A percentile compares a stretch with the other conserved stretches of the same genome.
Evolutionary conservation across 1,284 basidiomycete genomes (phyloP).

Genomic region (Sporisorium reilianum): DNA sequence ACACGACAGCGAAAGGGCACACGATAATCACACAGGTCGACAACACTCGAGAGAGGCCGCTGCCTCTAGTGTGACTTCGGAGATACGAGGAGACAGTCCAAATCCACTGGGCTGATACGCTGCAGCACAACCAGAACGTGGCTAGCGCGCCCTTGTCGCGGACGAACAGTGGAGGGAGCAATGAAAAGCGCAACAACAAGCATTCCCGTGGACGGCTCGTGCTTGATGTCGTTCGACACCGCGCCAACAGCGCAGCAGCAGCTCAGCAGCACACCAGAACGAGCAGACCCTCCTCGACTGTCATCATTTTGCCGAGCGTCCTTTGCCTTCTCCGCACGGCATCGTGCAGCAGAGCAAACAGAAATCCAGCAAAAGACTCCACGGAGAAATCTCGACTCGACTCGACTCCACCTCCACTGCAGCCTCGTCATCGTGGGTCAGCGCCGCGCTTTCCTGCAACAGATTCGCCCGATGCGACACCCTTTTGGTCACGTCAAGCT

Average conservation of each 20-base stretch:
- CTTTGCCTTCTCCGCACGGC: too few species aligned
- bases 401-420: background rate
- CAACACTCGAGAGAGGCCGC: too few species aligned
- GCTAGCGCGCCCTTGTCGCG: too few species aligned
- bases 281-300: background rate
- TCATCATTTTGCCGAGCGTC: background rate
- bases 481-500: background rate
- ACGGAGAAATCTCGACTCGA: too few species aligned
- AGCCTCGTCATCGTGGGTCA: background rate
- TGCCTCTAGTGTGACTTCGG: too few species aligned
- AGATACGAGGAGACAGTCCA: background rate
- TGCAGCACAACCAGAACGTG: too few species aligned
- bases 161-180: too few species aligned
- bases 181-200: too few species aligned
- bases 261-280: too few species aligned
- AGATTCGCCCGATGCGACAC: too few species aligned
- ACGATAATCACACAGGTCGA: background rate
- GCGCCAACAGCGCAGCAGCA: background rate
- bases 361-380: background rate
- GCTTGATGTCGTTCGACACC: slow-evolving; percentile 1
- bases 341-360: too few species aligned
- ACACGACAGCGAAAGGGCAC: too few species aligned
- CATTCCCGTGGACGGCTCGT: background rate
- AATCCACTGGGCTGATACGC: background rate
- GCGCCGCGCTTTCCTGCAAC: background rate